Evolutionary conservation across 805 yeast genomes (phyloP), one percentile per base, ranked within the genome.

Genomic region (Cyberlindnera amylophila): DNA sequence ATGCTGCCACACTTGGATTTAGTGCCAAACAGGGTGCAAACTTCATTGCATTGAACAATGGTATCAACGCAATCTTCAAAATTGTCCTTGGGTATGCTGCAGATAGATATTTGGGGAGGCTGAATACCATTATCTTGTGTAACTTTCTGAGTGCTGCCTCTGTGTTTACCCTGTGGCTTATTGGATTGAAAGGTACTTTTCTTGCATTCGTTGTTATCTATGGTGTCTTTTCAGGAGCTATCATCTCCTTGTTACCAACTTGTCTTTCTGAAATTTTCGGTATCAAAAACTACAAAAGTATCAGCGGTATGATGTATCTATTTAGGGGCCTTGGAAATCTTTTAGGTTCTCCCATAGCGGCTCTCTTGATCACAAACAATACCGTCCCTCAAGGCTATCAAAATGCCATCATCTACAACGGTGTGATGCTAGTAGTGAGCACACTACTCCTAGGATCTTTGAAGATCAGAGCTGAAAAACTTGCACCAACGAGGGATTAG

Each of bases 81-180:
- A 31, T 57, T 14, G 31, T 70, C 3, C 67, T 73, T 9, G 74
- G 74, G 2, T 50, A 54, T 32, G 42, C 57, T 10, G 71, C 75
- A 4, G 77, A 72, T 50, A 49, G 46, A 26, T 39, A 39, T 18
- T 41, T 61, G 18, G 77, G 77, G 4, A 60, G 65, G 33, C 59
- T 66, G 47, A 72, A 71, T 46, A 64, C 67, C 45, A 67, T 69
- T 63, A 51, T 69, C 6, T 14, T 59, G 3, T 70, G 71, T 66
- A 49, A 66, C 30, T 26, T 56, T 6, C 62, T 70, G 5, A 61
- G 67, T 33, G 48, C 59, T 9, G 16, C 62, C 3, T 55, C 65
- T n/a, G 63, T 68, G 0, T 56, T 69, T 21, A 46, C 57, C 5
- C 45, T 71, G 29, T 71, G 74, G 75, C 41, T 68, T 36, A 50